These are phyloP conservation scores for Cylindrotheca closterium DNA, from an alignment of 108 stramenopile genomes.

Conservation along the genomic window DNA sequence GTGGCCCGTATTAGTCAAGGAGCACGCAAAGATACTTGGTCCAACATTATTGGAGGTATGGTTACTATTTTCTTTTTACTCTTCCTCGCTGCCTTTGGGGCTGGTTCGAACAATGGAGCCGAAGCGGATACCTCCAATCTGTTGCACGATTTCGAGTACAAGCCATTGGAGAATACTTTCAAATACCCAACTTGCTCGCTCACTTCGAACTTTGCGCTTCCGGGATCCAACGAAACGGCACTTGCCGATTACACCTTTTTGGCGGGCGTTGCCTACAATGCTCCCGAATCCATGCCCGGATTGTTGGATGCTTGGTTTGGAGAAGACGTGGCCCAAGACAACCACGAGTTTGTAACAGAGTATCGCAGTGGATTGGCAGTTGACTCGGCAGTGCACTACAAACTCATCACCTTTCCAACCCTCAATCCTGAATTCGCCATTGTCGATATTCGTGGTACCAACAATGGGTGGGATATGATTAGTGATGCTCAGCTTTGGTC, in stretches of 20 bases:
- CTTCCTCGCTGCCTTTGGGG: slow-evolving; percentile 34
- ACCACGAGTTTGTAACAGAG: slow-evolving; percentile 43
- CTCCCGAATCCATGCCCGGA: slow-evolving; percentile 12
- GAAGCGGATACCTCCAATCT: slow-evolving; percentile 20
- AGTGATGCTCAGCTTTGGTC: slow-evolving; percentile 78
- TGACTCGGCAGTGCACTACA: slow-evolving; percentile 51
- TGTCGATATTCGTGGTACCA: slow-evolving; percentile 73
- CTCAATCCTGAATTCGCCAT: slow-evolving; percentile 28
- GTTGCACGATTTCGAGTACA: slow-evolving; percentile 37
- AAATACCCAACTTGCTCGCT: slow-evolving; percentile 57
- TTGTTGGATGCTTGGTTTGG: slow-evolving; percentile 58
- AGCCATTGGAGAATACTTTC: slow-evolving; percentile 27
- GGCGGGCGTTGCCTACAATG: slow-evolving; percentile 46
- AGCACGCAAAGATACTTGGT: slow-evolving; percentile 30
- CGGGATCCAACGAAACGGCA: slow-evolving; percentile 14
- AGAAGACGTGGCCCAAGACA: slow-evolving; percentile 15
- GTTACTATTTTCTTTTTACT: slow-evolving; percentile 38
- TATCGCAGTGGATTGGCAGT: slow-evolving; percentile 31
- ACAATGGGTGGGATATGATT: slow-evolving; percentile 61
- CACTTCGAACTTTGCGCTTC: slow-evolving; percentile 11
- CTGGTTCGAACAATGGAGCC: slow-evolving; percentile 2
- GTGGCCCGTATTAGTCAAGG: slow-evolving; percentile 36
- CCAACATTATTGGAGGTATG: slow-evolving; percentile 29
- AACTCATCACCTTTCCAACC: slow-evolving; percentile 44
- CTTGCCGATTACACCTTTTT: slow-evolving; percentile 64